Percentiles rank a stretch among this genome's conserved stretches.
Evolutionary conservation across 345 rosid species (phyloP).

Genomic region (Populus tremula): DNA sequence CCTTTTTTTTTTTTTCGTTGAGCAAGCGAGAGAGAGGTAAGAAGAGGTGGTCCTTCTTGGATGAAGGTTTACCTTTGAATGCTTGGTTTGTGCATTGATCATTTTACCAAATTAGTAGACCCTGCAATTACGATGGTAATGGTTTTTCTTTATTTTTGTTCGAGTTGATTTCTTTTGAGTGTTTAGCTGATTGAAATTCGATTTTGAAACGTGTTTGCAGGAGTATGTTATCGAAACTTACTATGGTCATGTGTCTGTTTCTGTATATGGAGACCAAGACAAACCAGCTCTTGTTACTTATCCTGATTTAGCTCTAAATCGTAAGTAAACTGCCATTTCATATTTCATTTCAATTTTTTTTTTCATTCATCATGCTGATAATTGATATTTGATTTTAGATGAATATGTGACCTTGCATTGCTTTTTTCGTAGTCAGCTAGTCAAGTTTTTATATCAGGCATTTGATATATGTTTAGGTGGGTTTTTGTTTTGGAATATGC

Average conservation of each 20-base stretch:
- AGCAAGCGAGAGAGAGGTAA: not conserved
- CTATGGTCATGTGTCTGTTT: conserved; percentile 64
- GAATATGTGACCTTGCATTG: not conserved
- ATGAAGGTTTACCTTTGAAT: not conserved
- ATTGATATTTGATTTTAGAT: not conserved
- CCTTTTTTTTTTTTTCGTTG: not conserved
- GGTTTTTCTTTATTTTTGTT: not conserved
- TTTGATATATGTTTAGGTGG: no score
- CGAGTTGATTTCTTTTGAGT: conserved; percentile 16
- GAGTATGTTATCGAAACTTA: conserved; percentile 68
- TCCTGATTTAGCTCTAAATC: conserved; percentile 86
- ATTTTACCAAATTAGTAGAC: not conserved
- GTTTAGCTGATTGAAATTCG: not conserved
- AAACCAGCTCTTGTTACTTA: conserved; percentile 92
- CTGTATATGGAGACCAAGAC: conserved; percentile 89
- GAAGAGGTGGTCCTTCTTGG: not conserved
- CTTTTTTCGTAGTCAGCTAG: not conserved
- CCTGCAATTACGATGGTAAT: not conserved
- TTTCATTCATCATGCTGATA: not conserved
- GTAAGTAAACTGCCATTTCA: conserved; percentile 41
- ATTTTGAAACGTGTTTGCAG: conserved; percentile 39
- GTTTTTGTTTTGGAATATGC: not conserved
- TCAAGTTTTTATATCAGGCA: not conserved
- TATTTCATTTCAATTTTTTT: not conserved
- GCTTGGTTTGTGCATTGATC: not conserved